Conservation (phyloP, 2,329 filamentous ascomycete species). For the Mycosphaerella sp. region DNA sequence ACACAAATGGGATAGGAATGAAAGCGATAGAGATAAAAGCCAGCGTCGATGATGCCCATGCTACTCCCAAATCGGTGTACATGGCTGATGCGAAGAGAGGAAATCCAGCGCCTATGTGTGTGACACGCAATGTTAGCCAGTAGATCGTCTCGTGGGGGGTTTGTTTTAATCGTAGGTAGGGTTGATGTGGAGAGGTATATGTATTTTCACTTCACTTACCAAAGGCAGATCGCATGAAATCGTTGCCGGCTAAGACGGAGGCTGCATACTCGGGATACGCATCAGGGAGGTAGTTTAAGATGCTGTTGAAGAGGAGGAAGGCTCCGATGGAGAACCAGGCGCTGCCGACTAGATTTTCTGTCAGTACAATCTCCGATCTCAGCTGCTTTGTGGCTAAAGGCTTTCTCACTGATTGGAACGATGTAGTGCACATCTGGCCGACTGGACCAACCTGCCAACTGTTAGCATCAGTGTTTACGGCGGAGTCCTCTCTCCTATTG, state of each 20-base stretch:
- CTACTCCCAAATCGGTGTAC: conserved; percentile 38
- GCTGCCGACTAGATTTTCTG: conserved; percentile 25
- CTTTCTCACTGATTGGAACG: conserved; percentile 32
- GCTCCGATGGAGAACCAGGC: conserved; percentile 35
- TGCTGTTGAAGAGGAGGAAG: conserved; percentile 45
- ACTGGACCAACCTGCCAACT: conserved; percentile 30
- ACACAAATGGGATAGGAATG: conserved; percentile 43
- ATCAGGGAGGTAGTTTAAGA: conserved; percentile 42
- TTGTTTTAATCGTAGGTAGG: too few relatives aligned
- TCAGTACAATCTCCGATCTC: too few relatives aligned
- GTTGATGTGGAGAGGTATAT: too few relatives aligned
- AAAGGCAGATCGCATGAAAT: conserved; percentile 39
- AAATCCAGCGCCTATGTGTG: conserved; percentile 2
- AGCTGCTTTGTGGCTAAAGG: too few relatives aligned
- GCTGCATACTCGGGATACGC: conserved; percentile 41
- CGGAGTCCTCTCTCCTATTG: too few relatives aligned
- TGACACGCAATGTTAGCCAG: too few relatives aligned
- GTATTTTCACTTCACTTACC: too few relatives aligned
- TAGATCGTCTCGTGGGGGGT: too few relatives aligned
- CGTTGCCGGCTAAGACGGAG: conserved; percentile 42
- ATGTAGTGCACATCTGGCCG: conserved; percentile 37
- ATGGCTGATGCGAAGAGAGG: conserved; percentile 39
- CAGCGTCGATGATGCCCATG: conserved; percentile 39
- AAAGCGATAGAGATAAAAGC: conserved; percentile 41
- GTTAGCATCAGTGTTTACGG: conserved; percentile 30